phyloP scores from a whole-genome alignment of 768 basidiomycete species.

The Leccinum olivaceopallidum region DNA sequence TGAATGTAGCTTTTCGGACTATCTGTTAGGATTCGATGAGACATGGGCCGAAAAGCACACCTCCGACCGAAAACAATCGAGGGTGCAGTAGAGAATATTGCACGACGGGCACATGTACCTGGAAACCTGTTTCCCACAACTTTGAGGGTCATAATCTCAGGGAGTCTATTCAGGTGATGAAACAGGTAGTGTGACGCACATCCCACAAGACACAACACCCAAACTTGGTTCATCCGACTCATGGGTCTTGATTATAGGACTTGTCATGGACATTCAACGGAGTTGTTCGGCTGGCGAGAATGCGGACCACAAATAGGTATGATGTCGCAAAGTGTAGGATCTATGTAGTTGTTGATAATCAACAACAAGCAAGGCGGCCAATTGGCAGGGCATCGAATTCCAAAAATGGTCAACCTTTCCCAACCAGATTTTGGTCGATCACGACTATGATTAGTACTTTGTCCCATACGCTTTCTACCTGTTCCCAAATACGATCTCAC shows the following conservation, averaged over 20 bases:
- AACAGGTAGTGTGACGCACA: conserved; percentile 37
- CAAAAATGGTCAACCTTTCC: too few relatives aligned
- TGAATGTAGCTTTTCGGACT: conserved; percentile 48
- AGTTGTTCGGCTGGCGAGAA: not conserved
- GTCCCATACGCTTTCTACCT: too few relatives aligned
- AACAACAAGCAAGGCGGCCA: too few relatives aligned
- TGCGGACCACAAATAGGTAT: too few relatives aligned
- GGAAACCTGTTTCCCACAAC: conserved; percentile 73
- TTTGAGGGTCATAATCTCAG: conserved; percentile 29
- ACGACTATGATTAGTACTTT: too few relatives aligned
- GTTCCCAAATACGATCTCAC: too few relatives aligned
- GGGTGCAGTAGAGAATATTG: conserved; percentile 78
- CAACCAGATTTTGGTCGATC: too few relatives aligned
- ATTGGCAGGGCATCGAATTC: too few relatives aligned
- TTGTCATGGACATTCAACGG: conserved; percentile 6
- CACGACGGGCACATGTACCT: conserved; percentile 84
- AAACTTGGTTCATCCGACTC: conserved; percentile 12
- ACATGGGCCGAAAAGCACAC: conserved; percentile 38
- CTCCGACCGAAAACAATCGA: conserved; percentile 75
- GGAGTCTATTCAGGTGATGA: conserved; percentile 1
- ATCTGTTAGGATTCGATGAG: not conserved
- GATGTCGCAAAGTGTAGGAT: too few relatives aligned
- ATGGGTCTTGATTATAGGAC: conserved; percentile 17
- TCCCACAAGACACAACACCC: conserved; percentile 37
- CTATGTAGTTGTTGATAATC: too few relatives aligned